A percentile compares a stretch with the other conserved stretches of the same genome.
phyloP scores from a whole-genome alignment of 257 asterid species.

The Solanum ossicruentum region DNA sequence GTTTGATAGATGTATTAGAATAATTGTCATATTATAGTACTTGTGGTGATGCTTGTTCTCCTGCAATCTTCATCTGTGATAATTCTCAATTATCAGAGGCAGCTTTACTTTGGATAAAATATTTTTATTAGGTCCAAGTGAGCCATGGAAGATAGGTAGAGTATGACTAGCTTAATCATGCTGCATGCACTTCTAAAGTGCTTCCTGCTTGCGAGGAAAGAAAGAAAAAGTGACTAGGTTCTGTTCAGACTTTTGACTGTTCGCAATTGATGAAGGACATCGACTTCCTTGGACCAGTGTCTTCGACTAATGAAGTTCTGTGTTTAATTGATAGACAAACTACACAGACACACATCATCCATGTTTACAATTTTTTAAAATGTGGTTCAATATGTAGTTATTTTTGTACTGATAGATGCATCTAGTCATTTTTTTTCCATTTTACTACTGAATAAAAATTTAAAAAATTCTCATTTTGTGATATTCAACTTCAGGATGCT shows the following conservation, averaged over 20 bases:
- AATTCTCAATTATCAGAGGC: neutral
- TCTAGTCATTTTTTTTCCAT: neutral
- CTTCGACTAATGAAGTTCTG: neutral
- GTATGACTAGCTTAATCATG: neutral
- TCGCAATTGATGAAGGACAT: neutral
- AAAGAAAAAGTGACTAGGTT: neutral
- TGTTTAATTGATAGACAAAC: neutral
- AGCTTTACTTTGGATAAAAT: neutral
- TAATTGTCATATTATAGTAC: neutral
- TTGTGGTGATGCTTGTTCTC: neutral
- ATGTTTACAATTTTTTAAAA: neutral
- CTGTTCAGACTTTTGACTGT: neutral
- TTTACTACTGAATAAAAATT: neutral
- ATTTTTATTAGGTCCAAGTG: neutral
- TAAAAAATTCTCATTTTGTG: neutral
- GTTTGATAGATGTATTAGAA: neutral
- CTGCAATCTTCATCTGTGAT: neutral
- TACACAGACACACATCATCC: neutral
- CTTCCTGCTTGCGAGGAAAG: neutral
- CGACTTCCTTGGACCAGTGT: neutral
- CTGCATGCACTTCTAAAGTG: neutral
- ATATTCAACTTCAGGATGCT: neutral
- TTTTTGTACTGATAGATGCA: neutral
- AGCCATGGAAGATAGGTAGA: neutral
- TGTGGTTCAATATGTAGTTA: neutral